Percentiles rank a stretch among this genome's conserved stretches.
phyloP scores from a whole-genome alignment of 768 basidiomycete species.

The Brasilioporus rufonigricans region DNA sequence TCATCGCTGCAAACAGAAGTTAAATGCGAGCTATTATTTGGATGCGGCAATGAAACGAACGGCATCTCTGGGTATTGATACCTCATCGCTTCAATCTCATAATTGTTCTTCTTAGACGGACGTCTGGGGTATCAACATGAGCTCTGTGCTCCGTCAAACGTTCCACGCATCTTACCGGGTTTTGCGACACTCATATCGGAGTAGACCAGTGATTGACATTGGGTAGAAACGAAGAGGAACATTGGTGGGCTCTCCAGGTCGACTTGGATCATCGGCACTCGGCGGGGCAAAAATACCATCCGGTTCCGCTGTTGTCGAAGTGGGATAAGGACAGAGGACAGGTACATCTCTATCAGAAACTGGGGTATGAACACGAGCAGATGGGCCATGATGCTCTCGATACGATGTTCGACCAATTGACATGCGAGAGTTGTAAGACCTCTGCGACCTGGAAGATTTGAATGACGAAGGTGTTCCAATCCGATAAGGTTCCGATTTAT shows the following conservation, averaged over 20 bases:
- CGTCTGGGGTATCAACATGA: conserved; percentile 8
- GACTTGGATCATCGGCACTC: not conserved
- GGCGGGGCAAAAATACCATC: conserved; percentile 8
- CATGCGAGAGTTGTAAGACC: conserved; percentile 11
- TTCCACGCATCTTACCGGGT: conserved; percentile 7
- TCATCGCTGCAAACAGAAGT: conserved; percentile 9
- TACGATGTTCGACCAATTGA: conserved; percentile 25
- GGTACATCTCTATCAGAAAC: not conserved
- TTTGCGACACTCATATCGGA: conserved; percentile 4
- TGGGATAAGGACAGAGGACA: not conserved
- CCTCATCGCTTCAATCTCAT: conserved; percentile 14
- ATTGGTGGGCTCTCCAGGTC: conserved; percentile 4
- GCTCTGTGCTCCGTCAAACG: not conserved
- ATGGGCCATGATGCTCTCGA: conserved; percentile 18
- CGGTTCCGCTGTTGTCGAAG: not conserved
- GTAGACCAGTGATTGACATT: conserved; percentile 11
- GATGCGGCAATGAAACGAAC: conserved; percentile 14
- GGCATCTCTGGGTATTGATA: conserved; percentile 16
- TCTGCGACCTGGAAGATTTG: conserved; percentile 18
- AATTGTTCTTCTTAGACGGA: not conserved
- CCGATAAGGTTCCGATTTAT: not conserved
- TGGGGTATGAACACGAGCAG: conserved; percentile 13
- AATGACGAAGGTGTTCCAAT: conserved; percentile 9
- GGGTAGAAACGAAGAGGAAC: conserved; percentile 9
- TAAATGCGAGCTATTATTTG: not conserved